Evolutionary conservation across 208 protist species (phyloP).

Genomic region (Plasmodiophora brassicae): DNA sequence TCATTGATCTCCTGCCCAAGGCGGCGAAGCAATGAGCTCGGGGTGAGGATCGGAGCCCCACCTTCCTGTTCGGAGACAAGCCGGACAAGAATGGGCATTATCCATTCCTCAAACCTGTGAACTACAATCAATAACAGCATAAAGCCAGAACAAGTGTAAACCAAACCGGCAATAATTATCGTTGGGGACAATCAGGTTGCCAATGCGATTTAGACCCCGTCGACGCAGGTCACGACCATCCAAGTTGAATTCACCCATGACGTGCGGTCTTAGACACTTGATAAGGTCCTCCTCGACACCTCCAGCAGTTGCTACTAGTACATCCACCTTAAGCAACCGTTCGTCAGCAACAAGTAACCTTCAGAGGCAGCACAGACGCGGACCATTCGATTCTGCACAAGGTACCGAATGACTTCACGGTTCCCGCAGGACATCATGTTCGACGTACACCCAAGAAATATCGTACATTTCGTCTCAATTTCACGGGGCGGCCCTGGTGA

Average conservation of each 20-base stretch:
- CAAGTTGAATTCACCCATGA: conserved; percentile 85
- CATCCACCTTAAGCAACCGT: conserved; percentile 73
- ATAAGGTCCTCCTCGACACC: conserved; percentile 99
- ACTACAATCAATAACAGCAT: too few relatives aligned
- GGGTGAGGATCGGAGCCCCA: background rate
- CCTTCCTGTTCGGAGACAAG: conserved; percentile 12
- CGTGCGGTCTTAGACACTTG: conserved; percentile 92
- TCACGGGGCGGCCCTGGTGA: background rate
- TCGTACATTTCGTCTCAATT: conserved; percentile 53
- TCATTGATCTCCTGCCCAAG: conserved; percentile 92
- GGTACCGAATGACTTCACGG: conserved; percentile 91
- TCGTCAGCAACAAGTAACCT: background rate
- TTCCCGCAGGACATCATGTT: conserved; percentile 98
- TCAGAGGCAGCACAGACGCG: background rate
- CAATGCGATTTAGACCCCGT: conserved; percentile 86
- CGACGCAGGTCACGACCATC: conserved; percentile 76
- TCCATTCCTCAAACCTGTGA: conserved; percentile 98
- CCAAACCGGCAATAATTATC: conserved; percentile 99
- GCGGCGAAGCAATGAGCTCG: conserved; percentile 78
- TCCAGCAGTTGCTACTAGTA: conserved; percentile 95
- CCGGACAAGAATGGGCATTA: conserved; percentile 90
- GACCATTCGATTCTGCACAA: conserved; percentile 82
- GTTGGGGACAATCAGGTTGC: conserved; percentile 99
- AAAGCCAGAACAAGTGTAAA: too few relatives aligned
- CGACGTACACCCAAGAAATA: conserved; percentile 98